phyloP scores from a whole-genome alignment of 1,139 yeast genomes.

The Hyphopichia buzzinii region DNA sequence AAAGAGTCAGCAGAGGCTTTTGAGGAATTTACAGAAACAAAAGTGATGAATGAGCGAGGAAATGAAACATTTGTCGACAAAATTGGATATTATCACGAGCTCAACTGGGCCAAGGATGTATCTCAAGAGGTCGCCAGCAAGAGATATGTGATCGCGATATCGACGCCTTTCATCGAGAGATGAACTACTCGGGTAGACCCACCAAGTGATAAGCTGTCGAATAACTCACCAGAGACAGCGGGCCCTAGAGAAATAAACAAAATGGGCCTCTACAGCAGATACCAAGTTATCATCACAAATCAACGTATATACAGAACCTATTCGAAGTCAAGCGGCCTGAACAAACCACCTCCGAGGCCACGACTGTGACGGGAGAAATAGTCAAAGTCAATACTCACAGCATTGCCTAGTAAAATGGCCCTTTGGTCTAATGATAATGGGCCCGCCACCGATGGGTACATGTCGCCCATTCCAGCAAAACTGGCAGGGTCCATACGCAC shows the following conservation, averaged over 20 bases:
- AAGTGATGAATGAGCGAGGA: neutral
- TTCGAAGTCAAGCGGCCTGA: constrained; percentile 36
- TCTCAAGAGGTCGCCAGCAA: too few species aligned
- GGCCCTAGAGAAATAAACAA: too few species aligned
- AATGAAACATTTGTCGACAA: neutral
- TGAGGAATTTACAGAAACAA: constrained; percentile 7
- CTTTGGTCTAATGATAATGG: constrained; percentile 73
- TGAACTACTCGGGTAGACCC: too few species aligned
- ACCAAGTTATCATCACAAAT: too few species aligned
- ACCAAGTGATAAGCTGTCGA: too few species aligned
- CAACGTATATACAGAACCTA: constrained; percentile 8
- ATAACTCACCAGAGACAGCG: too few species aligned
- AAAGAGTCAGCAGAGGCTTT: constrained; percentile 14
- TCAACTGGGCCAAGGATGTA: too few species aligned
- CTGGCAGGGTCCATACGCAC: constrained; percentile 77
- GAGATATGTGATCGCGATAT: too few species aligned
- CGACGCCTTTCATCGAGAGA: too few species aligned
- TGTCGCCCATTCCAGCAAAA: constrained; percentile 46
- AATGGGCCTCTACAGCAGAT: too few species aligned
- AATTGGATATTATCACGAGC: too few species aligned
- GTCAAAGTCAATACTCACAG: constrained; percentile 91
- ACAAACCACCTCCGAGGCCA: constrained; percentile 42
- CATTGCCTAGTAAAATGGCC: constrained; percentile 81
- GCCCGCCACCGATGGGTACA: constrained; percentile 41
- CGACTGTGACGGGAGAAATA: constrained; percentile 88